Base-by-base conservation (phyloP, 2,329 filamentous ascomycete species). In the Tolypocladium nubicola region DNA sequence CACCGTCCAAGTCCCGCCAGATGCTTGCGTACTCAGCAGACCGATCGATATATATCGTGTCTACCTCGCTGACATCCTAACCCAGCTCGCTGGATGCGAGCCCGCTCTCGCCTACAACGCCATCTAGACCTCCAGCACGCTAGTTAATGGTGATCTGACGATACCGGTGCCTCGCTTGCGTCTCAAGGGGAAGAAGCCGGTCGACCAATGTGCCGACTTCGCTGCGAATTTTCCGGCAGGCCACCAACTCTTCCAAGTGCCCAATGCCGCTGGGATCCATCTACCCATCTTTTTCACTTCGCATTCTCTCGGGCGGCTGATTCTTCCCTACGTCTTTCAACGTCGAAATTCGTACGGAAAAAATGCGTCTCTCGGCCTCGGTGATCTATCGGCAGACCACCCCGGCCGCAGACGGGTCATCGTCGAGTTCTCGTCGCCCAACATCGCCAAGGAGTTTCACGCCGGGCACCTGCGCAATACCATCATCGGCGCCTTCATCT, bases 391-490 rank as follows among this genome's bases (percentile, higher is more conserved):
- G 45, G 11, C 45, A 30, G 4, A 23, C 23, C 45, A 41, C 19
- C 40, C 37, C 52, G 26, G 23, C 16, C 55, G 45, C 37, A 52
- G 21, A 16, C 14, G 35, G 65, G 79, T 86, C 50, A 76, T 90
- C 49, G 78, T 90, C 59, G 87, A 90, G 63, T 90, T 89, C 70
- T 88, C 85, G 1, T 88, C 84, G 9, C 87, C 87, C 37, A 91
- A 90, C 66, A 88, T 91, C 52, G 88, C 87, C 23, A 89, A 87
- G 66, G 86, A 86, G 26, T 90, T 91, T 72, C 85, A 89, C 66
- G 86, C 85, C 26, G 85, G 85, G 7, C 87, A 92, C 73, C 75
- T 91, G 63, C 79, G 87, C 64, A 89, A 85, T 66, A 91, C 88
- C 54, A 89, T 91, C 61, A 87, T 90, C 57, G 87, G 88, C 49